phyloP scores from a whole-genome alignment of 495 filamentous ascomycete genomes.

The Viridothelium virens region DNA sequence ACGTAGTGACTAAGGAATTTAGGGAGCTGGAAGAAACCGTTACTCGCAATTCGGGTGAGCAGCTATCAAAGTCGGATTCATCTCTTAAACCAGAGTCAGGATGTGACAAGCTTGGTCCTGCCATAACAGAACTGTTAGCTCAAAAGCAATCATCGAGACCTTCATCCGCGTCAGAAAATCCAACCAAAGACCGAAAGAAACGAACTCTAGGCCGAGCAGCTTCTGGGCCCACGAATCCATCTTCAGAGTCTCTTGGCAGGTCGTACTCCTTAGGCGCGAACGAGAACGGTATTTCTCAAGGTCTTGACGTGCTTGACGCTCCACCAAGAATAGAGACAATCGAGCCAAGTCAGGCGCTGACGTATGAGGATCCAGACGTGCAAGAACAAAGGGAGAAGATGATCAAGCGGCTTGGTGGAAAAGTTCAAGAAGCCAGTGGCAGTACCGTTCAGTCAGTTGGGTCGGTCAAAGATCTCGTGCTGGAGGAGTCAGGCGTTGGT shows the following conservation, averaged over 20 bases:
- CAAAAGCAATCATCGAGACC: constrained; percentile 12
- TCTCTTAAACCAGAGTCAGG: not conserved
- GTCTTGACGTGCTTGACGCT: constrained; percentile 10
- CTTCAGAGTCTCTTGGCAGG: constrained; percentile 15
- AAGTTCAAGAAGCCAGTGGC: not conserved
- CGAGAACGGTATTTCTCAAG: constrained; percentile 4
- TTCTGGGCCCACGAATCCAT: constrained; percentile 19
- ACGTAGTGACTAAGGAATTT: not conserved
- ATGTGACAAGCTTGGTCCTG: not conserved
- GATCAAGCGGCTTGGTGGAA: constrained; percentile 28
- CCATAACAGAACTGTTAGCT: constrained; percentile 11
- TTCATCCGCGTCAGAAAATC: not conserved
- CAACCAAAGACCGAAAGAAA: constrained; percentile 4
- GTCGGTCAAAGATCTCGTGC: constrained; percentile 10
- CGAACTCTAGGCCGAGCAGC: constrained; percentile 23
- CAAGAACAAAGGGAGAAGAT: constrained; percentile 29
- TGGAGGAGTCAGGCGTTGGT: not conserved
- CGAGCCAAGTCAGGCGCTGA: constrained; percentile 28
- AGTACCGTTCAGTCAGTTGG: constrained; percentile 6
- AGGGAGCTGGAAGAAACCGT: not conserved
- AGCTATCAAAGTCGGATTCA: not conserved
- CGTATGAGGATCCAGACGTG: constrained; percentile 32
- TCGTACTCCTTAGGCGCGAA: not conserved
- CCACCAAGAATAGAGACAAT: constrained; percentile 1
- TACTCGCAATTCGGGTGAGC: not conserved